Evolutionary conservation across 257 asterid genomes (phyloP), one percentile per base, ranked within the genome.

Genomic region (Handroanthus guayacan): DNA sequence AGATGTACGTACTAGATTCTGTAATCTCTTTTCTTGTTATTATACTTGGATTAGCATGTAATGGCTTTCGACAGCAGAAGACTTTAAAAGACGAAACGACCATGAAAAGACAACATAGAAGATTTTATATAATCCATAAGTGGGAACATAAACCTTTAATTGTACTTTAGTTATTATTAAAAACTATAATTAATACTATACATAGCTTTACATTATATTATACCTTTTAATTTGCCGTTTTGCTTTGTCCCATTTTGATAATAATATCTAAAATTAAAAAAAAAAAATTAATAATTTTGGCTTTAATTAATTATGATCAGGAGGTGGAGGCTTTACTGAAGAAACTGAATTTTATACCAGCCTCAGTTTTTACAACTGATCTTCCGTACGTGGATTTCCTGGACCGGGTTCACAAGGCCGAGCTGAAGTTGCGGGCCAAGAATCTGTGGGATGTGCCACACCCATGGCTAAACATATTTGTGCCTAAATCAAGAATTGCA

Each of bases 371-470:
- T 50, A 89, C 88, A 3, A 92, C 96, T 0, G 97, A 92, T 78
- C 84, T 92, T 36, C 87, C 92, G 0, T 92, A 90, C 61, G 85
- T 87, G 36, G 93, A 90, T 69, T 92, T 92, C 75, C 67, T 92
- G 74, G 94, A 90, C 89, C 91, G 97, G 84, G 97, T 92, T 82
- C 95, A 90, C 89, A 90, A 88, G 82, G 95, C 95, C 37, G 97
- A 92, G 89, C 39, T 86, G 82, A 90, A 86, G 48, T 89, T 88
- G 12, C 85, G 92, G 74, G 78, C 93, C 78, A 89, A 89, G 85
- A 88, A 90, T 11, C 80, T 92, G 13, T 92, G 97, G 97, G 96
- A 90, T 45, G 97, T 92, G 55, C 97, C 96, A 25, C 97, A 92
- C 75, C 97, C 97, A n/a, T 92, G 96, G 97, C 85, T 92, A 4